A percentile compares a stretch with the other conserved stretches of the same genome.
These are phyloP conservation scores for Acanthamoeba rhysodes DNA, from an alignment of 208 protist species.

Conservation along the genomic window DNA sequence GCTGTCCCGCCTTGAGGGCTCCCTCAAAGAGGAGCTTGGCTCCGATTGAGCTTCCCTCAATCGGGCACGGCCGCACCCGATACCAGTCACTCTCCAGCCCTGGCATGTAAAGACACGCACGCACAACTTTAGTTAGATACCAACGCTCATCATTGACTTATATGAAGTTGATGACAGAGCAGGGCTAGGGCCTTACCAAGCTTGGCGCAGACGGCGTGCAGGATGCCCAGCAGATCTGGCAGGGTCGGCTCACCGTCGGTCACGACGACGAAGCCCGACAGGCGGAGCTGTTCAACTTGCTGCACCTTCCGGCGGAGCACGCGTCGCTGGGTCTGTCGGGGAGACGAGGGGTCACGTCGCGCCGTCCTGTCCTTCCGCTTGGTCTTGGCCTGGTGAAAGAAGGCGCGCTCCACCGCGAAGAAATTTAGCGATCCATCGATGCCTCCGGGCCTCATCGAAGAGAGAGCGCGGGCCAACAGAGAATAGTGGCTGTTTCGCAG, in stretches of 20 bases:
- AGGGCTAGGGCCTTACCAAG: not conserved
- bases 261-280: not conserved
- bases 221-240: not conserved
- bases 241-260: not conserved
- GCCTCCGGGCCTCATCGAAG: not conserved
- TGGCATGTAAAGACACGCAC: not conserved
- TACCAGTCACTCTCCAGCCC: not conserved
- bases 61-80: not conserved
- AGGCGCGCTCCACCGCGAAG: not conserved
- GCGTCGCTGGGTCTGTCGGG: not conserved
- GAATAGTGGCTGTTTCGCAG: not conserved
- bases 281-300: not conserved
- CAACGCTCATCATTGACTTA: not conserved
- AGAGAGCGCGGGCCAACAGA: not conserved
- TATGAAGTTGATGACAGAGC: not conserved
- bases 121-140: not conserved
- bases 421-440: not conserved
- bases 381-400: not conserved
- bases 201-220: not conserved
- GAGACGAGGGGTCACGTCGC: not conserved
- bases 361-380: not conserved
- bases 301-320: not conserved
- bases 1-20: not conserved
- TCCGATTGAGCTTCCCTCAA: not conserved
- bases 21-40: not conserved